Percentiles rank a stretch among this genome's conserved stretches.
These are phyloP conservation scores for Cladosporium velox DNA, from an alignment of 2,329 filamentous ascomycete genomes.

Conservation along the genomic window DNA sequence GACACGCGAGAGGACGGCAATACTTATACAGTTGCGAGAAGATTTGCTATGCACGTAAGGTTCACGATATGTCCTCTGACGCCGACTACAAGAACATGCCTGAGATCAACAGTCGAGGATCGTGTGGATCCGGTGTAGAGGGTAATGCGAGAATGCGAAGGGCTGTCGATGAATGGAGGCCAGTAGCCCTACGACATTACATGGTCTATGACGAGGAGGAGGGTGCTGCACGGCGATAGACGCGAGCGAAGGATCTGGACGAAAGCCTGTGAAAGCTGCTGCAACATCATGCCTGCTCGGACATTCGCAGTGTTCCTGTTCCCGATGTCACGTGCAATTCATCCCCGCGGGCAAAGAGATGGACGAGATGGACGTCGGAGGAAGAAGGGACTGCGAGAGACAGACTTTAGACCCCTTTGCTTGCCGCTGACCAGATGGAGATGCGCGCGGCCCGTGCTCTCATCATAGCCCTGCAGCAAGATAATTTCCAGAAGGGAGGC, in stretches of 20 bases:
- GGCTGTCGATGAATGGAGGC: neutral
- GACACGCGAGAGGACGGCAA: too few species aligned
- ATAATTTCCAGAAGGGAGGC: slow-evolving; percentile 17
- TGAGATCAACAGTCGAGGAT: neutral
- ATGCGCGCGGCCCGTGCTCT: neutral
- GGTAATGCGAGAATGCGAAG: neutral
- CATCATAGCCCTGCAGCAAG: neutral
- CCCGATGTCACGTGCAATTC: neutral
- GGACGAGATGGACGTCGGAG: neutral
- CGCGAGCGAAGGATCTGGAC: neutral
- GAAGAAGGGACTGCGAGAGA: neutral
- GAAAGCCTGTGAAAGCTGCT: neutral
- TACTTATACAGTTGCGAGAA: neutral
- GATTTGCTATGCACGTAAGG: neutral
- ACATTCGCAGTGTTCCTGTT: neutral
- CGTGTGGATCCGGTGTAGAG: neutral
- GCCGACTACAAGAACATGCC: neutral
- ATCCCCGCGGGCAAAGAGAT: neutral
- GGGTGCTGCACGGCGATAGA: neutral
- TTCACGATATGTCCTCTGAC: neutral
- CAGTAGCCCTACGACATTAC: neutral
- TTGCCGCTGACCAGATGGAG: neutral
- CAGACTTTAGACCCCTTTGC: neutral
- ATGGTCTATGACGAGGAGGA: neutral
- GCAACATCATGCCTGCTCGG: neutral